phyloP scores from a whole-genome alignment of 768 basidiomycete genomes.

The Rhodotorula kratochvilovae region DNA sequence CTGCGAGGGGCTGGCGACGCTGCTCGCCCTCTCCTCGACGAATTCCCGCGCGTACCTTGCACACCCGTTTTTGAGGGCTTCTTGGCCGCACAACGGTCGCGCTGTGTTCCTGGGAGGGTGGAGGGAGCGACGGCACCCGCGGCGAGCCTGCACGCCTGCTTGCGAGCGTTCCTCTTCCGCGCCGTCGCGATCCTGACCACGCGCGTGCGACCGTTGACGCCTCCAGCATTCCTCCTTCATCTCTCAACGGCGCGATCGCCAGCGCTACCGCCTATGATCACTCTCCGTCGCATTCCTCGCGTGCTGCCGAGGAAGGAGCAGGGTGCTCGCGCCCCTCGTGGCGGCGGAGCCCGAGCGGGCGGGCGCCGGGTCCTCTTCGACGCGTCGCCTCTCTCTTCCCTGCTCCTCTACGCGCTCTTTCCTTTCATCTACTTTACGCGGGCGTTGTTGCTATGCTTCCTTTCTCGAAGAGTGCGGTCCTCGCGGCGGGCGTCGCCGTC shows the following conservation, averaged over 20 bases:
- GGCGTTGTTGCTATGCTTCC: background rate
- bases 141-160: too few species aligned
- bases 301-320: too few species aligned
- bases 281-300: too few species aligned
- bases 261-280: too few species aligned
- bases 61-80: background rate
- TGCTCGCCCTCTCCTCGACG: too few species aligned
- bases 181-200: too few species aligned
- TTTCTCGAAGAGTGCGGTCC: background rate
- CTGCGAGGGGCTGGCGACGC: too few species aligned
- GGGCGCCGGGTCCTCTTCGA: background rate
- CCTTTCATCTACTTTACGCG: background rate
- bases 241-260: background rate
- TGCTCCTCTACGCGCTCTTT: background rate
- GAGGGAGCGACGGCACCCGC: background rate
- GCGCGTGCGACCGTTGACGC: background rate
- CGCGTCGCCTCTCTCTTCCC: background rate
- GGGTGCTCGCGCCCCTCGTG: too few species aligned
- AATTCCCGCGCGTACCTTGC: too few species aligned
- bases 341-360: background rate
- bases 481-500: background rate
- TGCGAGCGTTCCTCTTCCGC: too few species aligned
- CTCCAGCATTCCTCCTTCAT: background rate
- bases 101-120: too few species aligned
- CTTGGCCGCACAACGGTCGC: too few species aligned